Percentiles rank a stretch among this genome's conserved stretches.
Evolutionary conservation across 345 rosid genomes (phyloP).

Genomic region (Leavenworthia alabamica): DNA sequence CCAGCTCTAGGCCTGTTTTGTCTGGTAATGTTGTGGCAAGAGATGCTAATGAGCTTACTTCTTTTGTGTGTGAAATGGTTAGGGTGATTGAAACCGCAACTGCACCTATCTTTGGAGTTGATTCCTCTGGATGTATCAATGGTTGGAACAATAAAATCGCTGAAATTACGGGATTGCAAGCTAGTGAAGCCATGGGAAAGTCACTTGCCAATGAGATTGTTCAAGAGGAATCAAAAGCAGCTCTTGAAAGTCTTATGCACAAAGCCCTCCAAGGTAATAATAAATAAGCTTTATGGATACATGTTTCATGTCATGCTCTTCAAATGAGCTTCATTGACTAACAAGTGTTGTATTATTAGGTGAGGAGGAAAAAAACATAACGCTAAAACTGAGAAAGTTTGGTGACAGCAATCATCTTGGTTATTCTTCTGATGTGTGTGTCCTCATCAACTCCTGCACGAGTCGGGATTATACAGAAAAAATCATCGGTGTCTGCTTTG

Average conservation of each 20-base stretch:
- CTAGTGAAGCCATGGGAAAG: constrained; percentile 65
- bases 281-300: background rate
- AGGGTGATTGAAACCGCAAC: constrained; percentile 81
- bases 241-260: constrained; percentile 42
- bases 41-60: constrained; percentile 49
- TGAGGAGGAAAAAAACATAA: constrained; percentile 62
- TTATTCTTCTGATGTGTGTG: constrained; percentile 38
- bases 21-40: constrained; percentile 31
- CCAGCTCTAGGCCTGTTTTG: constrained; percentile 21
- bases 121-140: constrained; percentile 60
- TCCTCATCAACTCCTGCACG: constrained; percentile 65
- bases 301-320: background rate
- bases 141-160: constrained; percentile 80
- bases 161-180: constrained; percentile 61
- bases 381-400: constrained; percentile 60
- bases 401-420: constrained; percentile 19
- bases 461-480: constrained; percentile 60
- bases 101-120: constrained; percentile 81
- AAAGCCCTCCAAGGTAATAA: constrained; percentile 58
- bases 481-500: constrained; percentile 65
- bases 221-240: constrained; percentile 48
- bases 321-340: background rate
- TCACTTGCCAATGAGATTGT: constrained; percentile 58
- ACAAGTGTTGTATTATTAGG: constrained; percentile 39
- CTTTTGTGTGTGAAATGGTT: constrained; percentile 81